These are phyloP conservation scores for Plasmodium vivax DNA, from an alignment of 169 alveolate species.

Conservation along the genomic window DNA sequence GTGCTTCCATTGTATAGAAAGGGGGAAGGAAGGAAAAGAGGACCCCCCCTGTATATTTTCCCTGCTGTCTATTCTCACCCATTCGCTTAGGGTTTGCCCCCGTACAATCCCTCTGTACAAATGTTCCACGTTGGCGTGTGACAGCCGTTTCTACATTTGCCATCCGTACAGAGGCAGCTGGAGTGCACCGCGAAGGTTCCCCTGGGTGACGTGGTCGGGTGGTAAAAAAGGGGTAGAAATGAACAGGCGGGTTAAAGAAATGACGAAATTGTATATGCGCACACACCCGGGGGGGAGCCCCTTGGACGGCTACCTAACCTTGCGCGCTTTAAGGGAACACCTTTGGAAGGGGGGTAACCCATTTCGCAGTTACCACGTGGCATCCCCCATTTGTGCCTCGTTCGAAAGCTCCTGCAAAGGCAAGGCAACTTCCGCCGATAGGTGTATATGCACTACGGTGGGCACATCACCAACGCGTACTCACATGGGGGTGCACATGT, in stretches of 20 bases:
- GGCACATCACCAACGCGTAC: background rate
- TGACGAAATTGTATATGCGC: background rate
- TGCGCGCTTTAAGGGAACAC: background rate
- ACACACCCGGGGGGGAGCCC: background rate
- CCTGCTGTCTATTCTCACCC: background rate
- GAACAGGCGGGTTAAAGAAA: background rate
- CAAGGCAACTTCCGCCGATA: background rate
- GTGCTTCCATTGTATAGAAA: background rate
- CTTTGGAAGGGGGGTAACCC: background rate
- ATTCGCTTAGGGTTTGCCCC: background rate
- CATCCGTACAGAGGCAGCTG: background rate
- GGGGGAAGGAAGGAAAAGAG: background rate
- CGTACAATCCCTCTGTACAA: background rate
- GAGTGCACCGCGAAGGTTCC: background rate
- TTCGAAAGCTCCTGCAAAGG: background rate
- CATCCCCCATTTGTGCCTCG: background rate
- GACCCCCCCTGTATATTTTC: background rate
- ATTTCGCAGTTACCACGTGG: background rate
- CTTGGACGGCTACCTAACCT: background rate
- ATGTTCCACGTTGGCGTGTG: background rate
- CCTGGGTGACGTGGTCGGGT: background rate
- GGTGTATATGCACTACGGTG: background rate
- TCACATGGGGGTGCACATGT: background rate
- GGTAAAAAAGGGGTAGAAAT: background rate
- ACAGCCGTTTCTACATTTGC: background rate